Base-by-base conservation (phyloP, 192 early-diverging fungal genomes). In the Rhizophagus prolifer region DNA sequence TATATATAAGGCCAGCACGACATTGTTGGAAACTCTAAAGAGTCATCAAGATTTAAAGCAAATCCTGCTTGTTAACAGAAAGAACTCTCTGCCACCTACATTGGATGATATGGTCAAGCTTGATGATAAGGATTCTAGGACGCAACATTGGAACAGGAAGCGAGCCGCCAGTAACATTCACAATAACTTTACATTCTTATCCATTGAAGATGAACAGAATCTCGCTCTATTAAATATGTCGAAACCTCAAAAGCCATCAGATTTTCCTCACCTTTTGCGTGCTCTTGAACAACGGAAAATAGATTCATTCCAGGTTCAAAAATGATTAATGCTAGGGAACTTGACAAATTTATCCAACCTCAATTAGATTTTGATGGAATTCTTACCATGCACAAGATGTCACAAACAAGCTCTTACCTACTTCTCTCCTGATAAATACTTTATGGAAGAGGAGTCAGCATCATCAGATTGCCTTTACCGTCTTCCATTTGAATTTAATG, bases 401-500 rank as follows among this genome's bases (percentile, higher is more conserved):
- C 44, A 71, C 12, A 71, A 47, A 50, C 41, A 16, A 54, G 69
- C 69, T 12, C 69, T 71, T 21, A 4, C 26, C 30, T 30, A 30
- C 58, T 50, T 71, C 23, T 54, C n/a, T 9, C 69, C 69, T 8
- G 47, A 71, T 2, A 71, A 71, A 71, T 71, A 71, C 14, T 67
- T 36, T 67, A 44, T 13, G 16, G 31, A 67, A 67, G 31, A 38
- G 9, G 46, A 26, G 19, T 19, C 10, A n/a, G 65, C 4, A 54
- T 9, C 31, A 41, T 38, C 47, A 16, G 47, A 74, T 31, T 23
- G 58, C 3, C 50, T 58, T 36, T 58, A 46, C 19, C 46, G 72
- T 10, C 72, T 74, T 61, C 72, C 72, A 61, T 74, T 74, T 36
- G 72, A 74, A 61, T 74, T 74, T 34, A 30, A 60, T 41, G 72